Conservation (phyloP, 2,329 filamentous ascomycete genomes). For the Plenodomus lindquistii region DNA sequence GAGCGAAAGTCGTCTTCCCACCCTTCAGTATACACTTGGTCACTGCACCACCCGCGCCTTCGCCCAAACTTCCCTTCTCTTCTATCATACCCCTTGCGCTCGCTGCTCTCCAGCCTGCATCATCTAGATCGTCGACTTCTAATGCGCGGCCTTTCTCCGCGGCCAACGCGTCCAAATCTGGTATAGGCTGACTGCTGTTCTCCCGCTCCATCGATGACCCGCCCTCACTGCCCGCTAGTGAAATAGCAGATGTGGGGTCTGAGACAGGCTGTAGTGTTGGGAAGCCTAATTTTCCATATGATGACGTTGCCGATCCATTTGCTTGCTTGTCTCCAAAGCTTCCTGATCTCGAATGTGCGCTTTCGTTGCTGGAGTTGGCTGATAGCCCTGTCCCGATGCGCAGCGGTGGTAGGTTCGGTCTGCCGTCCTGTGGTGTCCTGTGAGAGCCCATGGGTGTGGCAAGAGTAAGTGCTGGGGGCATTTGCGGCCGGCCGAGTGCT, state of each 20-base stretch:
- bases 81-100: constrained; percentile 85
- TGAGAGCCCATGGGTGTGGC: constrained; percentile 87
- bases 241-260: constrained; percentile 87
- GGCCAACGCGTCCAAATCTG: constrained; percentile 77
- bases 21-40: constrained; percentile 87
- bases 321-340: constrained; percentile 81
- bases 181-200: constrained; percentile 75
- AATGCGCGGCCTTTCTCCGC: constrained; percentile 80
- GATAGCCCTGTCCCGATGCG: constrained; percentile 59
- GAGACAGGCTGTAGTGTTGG: constrained; percentile 70
- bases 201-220: constrained; percentile 77
- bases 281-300: constrained; percentile 76
- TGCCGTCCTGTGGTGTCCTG: constrained; percentile 70
- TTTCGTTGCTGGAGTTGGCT: constrained; percentile 78
- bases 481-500: constrained; percentile 57
- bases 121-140: constrained; percentile 93
- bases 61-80: constrained; percentile 86
- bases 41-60: constrained; percentile 94
- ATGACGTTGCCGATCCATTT: constrained; percentile 87
- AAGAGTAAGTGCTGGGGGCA: constrained; percentile 77
- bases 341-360: constrained; percentile 78
- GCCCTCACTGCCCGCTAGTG: constrained; percentile 72
- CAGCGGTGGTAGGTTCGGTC: constrained; percentile 58
- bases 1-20: constrained; percentile 90
- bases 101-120: constrained; percentile 92